These are phyloP conservation scores for Durio zibethinus DNA, from an alignment of 345 rosid species.

Conservation along the genomic window DNA sequence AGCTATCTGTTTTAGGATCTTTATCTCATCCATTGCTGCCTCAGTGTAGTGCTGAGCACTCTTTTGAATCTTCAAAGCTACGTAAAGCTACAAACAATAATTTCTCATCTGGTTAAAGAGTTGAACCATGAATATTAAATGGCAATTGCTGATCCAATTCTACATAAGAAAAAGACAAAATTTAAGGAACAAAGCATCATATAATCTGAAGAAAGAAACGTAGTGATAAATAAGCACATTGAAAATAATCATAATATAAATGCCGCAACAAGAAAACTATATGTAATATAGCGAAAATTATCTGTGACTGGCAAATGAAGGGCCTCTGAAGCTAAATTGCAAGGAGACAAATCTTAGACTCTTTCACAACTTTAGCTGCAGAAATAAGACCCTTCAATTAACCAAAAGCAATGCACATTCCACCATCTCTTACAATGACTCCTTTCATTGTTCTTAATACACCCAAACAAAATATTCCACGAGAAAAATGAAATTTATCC, in stretches of 20 bases:
- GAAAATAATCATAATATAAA: background rate
- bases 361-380: background rate
- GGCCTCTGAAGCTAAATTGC: background rate
- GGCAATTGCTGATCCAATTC: constrained; percentile 16
- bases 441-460: constrained; percentile 1
- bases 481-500: background rate
- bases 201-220: background rate
- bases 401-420: constrained; percentile 9
- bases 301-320: background rate
- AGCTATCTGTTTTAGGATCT: constrained; percentile 77
- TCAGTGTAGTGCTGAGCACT: constrained; percentile 94
- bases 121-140: background rate
- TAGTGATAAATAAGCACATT: background rate
- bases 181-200: background rate
- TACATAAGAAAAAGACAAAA: background rate
- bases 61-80: constrained; percentile 96
- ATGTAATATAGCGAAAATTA: background rate
- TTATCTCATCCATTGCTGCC: constrained; percentile 97
- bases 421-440: constrained; percentile 1
- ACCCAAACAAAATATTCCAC: background rate
- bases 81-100: constrained; percentile 70
- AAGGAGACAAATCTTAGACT: background rate
- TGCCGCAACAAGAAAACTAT: background rate
- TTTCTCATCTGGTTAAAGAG: constrained; percentile 30
- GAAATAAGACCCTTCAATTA: constrained; percentile 9